Evolutionary conservation across 352 stramenopile species (phyloP), one percentile per base, ranked within the genome.

Genomic region (Globisporangium cylindrosporum): DNA sequence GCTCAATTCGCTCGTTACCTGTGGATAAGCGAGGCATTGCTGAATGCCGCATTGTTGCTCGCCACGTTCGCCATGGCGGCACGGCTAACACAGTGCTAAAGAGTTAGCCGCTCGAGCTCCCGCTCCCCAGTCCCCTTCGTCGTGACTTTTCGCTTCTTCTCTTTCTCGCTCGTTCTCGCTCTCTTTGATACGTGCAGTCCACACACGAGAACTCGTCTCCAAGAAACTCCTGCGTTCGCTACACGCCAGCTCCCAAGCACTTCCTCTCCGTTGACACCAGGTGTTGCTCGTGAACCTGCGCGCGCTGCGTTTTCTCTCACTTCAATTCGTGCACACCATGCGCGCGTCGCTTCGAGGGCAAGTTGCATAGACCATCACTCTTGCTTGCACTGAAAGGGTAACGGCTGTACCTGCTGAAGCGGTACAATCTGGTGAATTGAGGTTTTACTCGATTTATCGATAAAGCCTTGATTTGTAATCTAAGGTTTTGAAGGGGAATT

Each of bases 1-100:
- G 24, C 12, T 57, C 24, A 12, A 10, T 29, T 43, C 20, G 0
- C 18, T 24, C 18, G 8, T 27, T 61, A 71, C 66, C 73, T 76
- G 66, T 86, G 81, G 36, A 91, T 75, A 55, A 91, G 78, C 20
- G 78, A 73, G 22, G 81, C 77, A 32, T 69, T 75, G 57, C 61
- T 75, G 55, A 66, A 72, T 20, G n/a, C 69, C 18, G 46, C 62
- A 9, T 22, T 67, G 48, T 60, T 66, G 48, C 64, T 72, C 36
- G 66, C 38, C 20, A 43, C 12, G 32, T 46, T 65, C 58, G 68
- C 7, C 41, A 67, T 66, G 9, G n/a, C 6, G 4, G 32, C 24
- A n/a, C 24, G 2, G 5, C 6, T 48, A 20, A 49, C 15, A 8
- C 24, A 20, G 4, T 8, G 15, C 38, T 34, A 29, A 29, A 24